These are phyloP conservation scores for Beta macrorhiza DNA, from an alignment of 179 eudicot genomes.

Conservation along the genomic window DNA sequence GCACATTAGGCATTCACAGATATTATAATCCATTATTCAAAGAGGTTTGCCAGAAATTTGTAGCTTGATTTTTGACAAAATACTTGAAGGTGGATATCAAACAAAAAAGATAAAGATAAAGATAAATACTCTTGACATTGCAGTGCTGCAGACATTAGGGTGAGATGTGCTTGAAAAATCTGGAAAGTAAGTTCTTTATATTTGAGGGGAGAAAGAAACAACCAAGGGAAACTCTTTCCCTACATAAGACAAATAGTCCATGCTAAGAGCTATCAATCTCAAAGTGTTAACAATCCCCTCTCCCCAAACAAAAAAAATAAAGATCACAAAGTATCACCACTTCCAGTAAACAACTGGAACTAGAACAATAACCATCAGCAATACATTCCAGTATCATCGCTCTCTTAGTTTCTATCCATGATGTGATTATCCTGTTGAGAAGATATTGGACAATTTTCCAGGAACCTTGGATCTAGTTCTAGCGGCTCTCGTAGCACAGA, in stretches of 20 bases:
- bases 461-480: conserved; percentile 11
- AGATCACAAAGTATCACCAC: neutral
- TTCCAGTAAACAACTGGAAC: neutral
- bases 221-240: neutral
- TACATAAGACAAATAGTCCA: conserved; percentile 1
- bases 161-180: conserved; percentile 3
- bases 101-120: neutral
- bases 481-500: conserved; percentile 57
- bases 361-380: neutral
- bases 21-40: neutral
- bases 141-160: neutral
- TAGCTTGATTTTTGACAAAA: neutral
- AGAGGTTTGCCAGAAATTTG: neutral
- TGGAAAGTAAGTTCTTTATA: neutral
- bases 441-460: conserved; percentile 17
- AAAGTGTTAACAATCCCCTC: neutral
- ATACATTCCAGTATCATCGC: neutral
- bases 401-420: neutral
- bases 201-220: neutral
- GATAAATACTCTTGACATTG: neutral
- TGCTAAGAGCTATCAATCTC: conserved; percentile 10
- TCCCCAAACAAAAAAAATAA: no score
- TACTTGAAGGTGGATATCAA: neutral
- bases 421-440: conserved; percentile 14
- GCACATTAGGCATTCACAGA: neutral